Evolutionary conservation across 2,329 filamentous ascomycete genomes (phyloP).

Genomic region (Nemania abortiva): DNA sequence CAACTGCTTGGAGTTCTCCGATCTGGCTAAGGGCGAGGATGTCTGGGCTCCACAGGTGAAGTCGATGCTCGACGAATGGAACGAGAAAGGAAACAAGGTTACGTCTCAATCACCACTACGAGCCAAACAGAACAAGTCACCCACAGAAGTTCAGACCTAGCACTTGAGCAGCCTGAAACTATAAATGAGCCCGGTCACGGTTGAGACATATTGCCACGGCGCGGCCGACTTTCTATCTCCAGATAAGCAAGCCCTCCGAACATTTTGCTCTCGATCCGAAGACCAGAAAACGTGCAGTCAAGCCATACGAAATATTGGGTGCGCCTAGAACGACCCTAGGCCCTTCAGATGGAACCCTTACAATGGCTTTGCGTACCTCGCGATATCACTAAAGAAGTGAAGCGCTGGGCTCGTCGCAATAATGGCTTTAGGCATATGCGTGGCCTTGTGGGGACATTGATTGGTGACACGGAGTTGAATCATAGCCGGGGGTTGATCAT

Average conservation of each 20-base stretch:
- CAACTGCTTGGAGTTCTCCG: slow-evolving; percentile 83
- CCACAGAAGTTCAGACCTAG: background rate
- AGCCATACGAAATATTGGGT: background rate
- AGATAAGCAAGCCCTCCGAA: background rate
- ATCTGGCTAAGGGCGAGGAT: slow-evolving; percentile 80
- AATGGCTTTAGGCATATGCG: background rate
- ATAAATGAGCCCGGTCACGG: slow-evolving; percentile 3
- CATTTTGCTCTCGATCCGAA: background rate
- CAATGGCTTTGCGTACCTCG: slow-evolving; percentile 56
- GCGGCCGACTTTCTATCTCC: background rate
- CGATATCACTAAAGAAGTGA: slow-evolving; percentile 20
- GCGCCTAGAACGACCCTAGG: background rate
- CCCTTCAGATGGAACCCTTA: slow-evolving; percentile 50
- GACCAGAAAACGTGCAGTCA: background rate
- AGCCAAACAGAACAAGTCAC: slow-evolving; percentile 35
- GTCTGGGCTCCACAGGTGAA: slow-evolving; percentile 84
- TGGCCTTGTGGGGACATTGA: background rate
- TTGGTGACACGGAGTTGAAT: background rate
- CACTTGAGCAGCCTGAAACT: slow-evolving; percentile 12
- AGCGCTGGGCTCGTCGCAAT: background rate
- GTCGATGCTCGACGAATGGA: slow-evolving; percentile 61
- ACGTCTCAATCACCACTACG: slow-evolving; percentile 33
- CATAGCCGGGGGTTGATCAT: background rate
- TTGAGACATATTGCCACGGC: background rate
- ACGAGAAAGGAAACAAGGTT: slow-evolving; percentile 37